Conservation (phyloP, 345 rosid species). For the Sonneratia caseolaris region DNA sequence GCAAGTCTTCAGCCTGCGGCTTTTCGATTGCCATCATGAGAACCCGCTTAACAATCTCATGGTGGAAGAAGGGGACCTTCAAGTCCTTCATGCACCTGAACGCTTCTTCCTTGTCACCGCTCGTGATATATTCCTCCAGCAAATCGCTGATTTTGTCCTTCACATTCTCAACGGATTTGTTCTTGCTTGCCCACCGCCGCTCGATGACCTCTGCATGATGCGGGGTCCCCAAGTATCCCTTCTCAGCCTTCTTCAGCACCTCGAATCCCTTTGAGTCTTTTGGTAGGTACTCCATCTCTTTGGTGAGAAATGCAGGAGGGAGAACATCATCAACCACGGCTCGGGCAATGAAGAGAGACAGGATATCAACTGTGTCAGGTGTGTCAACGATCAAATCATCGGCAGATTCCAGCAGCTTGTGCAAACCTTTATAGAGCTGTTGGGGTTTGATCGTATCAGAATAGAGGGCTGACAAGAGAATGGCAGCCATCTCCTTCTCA, state of each 20-base stretch:
- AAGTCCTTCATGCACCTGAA: slow-evolving; percentile 66
- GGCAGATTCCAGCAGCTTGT: slow-evolving; percentile 56
- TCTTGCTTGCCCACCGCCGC: slow-evolving; percentile 70
- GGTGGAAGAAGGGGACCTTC: slow-evolving; percentile 80
- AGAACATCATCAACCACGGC: slow-evolving; percentile 84
- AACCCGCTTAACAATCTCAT: slow-evolving; percentile 73
- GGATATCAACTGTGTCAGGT: slow-evolving; percentile 66
- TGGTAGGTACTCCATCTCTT: slow-evolving; percentile 36
- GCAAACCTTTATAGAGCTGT: slow-evolving; percentile 62
- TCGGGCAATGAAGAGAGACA: slow-evolving; percentile 66
- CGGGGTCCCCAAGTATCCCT: slow-evolving; percentile 66
- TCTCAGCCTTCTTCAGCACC: slow-evolving; percentile 59
- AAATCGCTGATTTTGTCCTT: slow-evolving; percentile 56
- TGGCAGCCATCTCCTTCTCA: slow-evolving; percentile 88
- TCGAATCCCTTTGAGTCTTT: slow-evolving; percentile 49
- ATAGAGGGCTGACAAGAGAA: slow-evolving; percentile 56
- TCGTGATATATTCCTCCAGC: slow-evolving; percentile 49
- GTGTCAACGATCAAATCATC: slow-evolving; percentile 79
- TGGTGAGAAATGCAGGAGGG: slow-evolving; percentile 67
- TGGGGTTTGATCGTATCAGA: slow-evolving; percentile 54
- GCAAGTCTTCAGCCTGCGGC: slow-evolving; percentile 36
- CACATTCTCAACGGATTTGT: slow-evolving; percentile 72
- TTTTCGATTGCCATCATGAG: slow-evolving; percentile 73
- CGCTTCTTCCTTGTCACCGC: slow-evolving; percentile 76
- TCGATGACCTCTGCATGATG: slow-evolving; percentile 70